Evolutionary conservation across 768 basidiomycete genomes (phyloP), one percentile per base, ranked within the genome.

Genomic region (Lactarius tabidus): DNA sequence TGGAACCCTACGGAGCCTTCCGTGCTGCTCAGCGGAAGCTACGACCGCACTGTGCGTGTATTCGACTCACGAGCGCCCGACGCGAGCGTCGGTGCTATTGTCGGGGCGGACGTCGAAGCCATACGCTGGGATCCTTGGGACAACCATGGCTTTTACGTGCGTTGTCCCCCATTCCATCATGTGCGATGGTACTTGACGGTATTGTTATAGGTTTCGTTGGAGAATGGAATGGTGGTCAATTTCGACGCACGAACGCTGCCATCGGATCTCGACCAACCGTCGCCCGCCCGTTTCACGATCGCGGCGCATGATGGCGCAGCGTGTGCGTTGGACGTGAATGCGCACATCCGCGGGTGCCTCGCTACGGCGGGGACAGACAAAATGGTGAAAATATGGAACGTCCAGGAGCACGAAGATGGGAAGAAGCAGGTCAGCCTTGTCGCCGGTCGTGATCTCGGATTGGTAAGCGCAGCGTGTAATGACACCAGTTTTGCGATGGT

Each of bases 51-150:
- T 0, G 93, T 98, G n/a, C 81, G 93, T 65, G 90, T 91, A 31
- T 98, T 97, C 75, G 97, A 99, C 76, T 88, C 91, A 18, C 80
- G 96, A 57, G 85, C 94, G 1, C 91, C 91, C 0, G 87, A 86
- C 53, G 80, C 85, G 2, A 90, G 91, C 54, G 88, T 97, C 17
- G 92, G 90, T n/a, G 91, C 90, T 7, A 79, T 87, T 18, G 81
- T 98, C 8, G 93, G 90, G 2, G 89, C 92, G 63, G 97, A 98
- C 75, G 94, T 98, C 20, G 97, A 99, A 76, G 90, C 91, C 43
- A 76, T 98, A 45, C 78, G 88, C 68, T 99, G 97, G 96, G 96
- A 99, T 76, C 95, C 95, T 57, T 97, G 93, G 91, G 91, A 96
- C 61, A 81, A 82, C 6, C 84, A 88, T 67, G 84, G 84, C 2